phyloP scores from a whole-genome alignment of 768 basidiomycete species.

The Amyloporia xantha region DNA sequence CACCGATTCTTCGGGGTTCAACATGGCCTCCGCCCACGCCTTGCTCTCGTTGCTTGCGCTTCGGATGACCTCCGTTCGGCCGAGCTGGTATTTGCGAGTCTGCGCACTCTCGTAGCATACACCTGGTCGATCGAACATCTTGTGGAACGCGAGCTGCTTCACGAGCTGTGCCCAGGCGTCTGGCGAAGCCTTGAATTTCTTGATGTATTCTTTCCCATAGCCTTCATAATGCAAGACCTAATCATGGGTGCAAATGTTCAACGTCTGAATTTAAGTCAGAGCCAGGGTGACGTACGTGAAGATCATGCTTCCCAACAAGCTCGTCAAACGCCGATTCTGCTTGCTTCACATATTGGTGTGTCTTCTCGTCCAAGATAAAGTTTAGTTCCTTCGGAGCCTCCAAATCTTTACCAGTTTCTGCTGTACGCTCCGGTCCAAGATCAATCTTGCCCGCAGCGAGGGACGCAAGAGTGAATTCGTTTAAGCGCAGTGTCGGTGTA shows the following conservation, averaged over 20 bases:
- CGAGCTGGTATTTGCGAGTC: slow-evolving; percentile 85
- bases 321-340: slow-evolving; percentile 68
- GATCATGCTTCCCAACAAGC: slow-evolving; percentile 71
- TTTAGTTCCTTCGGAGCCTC: slow-evolving; percentile 57
- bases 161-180: slow-evolving; percentile 95
- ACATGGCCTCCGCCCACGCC: slow-evolving; percentile 88
- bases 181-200: slow-evolving; percentile 75
- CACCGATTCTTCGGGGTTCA: slow-evolving; percentile 45
- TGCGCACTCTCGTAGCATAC: slow-evolving; percentile 93
- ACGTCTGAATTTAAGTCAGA: no score
- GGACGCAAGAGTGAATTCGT: slow-evolving; percentile 84
- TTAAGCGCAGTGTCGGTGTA: slow-evolving; percentile 90
- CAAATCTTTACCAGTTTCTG: slow-evolving; percentile 33
- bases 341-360: slow-evolving; percentile 43
- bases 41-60: slow-evolving; percentile 77
- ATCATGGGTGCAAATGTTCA: not conserved
- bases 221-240: slow-evolving; percentile 26
- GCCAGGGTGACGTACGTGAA: slow-evolving; percentile 46
- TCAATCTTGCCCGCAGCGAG: slow-evolving; percentile 69
- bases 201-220: slow-evolving; percentile 86
- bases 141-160: slow-evolving; percentile 94
- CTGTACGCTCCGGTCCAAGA: slow-evolving; percentile 48
- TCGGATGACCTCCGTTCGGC: slow-evolving; percentile 93
- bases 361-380: slow-evolving; percentile 58
- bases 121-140: slow-evolving; percentile 67